Percentiles rank a stretch among this genome's conserved stretches.
Conservation (phyloP, 2,329 filamentous ascomycete species). For the Sarocladiaceae sp. region DNA sequence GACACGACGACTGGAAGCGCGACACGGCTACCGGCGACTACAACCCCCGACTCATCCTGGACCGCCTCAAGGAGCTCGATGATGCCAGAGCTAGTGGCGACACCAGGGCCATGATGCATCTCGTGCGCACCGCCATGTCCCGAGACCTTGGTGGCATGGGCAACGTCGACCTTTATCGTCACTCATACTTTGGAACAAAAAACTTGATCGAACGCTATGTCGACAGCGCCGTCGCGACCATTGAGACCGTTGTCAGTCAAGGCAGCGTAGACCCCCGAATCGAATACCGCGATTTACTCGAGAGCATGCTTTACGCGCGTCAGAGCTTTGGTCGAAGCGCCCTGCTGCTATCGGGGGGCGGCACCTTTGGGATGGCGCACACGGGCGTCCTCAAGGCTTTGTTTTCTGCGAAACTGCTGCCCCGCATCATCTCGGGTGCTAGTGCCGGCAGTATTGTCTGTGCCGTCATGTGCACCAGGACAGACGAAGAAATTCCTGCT, state of each 20-base stretch:
- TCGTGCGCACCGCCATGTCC: constrained; percentile 73
- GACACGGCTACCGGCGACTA: constrained; percentile 60
- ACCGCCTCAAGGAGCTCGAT: constrained; percentile 67
- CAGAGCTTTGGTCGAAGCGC: constrained; percentile 83
- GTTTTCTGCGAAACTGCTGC: constrained; percentile 67
- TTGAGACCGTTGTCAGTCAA: constrained; percentile 63
- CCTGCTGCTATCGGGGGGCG: constrained; percentile 75
- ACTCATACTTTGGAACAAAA: constrained; percentile 83
- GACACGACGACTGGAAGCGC: constrained; percentile 73
- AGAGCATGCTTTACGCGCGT: constrained; percentile 63
- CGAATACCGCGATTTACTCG: constrained; percentile 54
- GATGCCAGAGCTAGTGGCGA: constrained; percentile 67
- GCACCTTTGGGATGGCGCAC: constrained; percentile 88
- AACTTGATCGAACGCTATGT: constrained; percentile 82
- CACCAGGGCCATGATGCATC: constrained; percentile 68
- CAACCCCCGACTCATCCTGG: constrained; percentile 60
- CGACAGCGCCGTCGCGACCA: constrained; percentile 67
- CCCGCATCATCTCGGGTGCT: constrained; percentile 80
- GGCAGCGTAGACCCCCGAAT: constrained; percentile 46
- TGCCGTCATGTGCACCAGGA: constrained; percentile 70
- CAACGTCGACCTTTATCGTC: constrained; percentile 72
- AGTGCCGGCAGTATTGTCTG: constrained; percentile 85
- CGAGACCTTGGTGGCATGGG: constrained; percentile 83
- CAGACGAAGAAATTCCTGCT: constrained; percentile 69
- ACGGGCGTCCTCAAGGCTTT: constrained; percentile 81